Evolutionary conservation across 2,329 filamentous ascomycete species (phyloP).

Genomic region (Colletotrichum siamense): DNA sequence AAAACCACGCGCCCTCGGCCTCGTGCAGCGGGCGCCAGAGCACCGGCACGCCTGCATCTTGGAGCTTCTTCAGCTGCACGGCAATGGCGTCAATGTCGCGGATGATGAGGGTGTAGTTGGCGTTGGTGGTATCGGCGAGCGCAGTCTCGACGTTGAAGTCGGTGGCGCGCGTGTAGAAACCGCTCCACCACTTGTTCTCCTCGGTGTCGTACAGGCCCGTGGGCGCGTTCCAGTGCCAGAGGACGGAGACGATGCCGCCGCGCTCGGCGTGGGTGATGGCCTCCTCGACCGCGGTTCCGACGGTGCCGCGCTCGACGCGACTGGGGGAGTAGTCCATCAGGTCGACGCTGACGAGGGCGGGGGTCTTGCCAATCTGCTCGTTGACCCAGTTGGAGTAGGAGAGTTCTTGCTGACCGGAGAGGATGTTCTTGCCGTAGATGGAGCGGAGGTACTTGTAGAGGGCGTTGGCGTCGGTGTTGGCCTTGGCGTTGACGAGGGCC

Average conservation of each 20-base stretch:
- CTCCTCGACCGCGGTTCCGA: constrained; percentile 48
- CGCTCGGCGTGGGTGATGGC: constrained; percentile 46
- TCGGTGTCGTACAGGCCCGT: constrained; percentile 50
- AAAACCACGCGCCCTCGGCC: constrained; percentile 57
- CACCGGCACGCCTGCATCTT: constrained; percentile 48
- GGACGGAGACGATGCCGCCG: constrained; percentile 51
- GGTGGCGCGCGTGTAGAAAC: constrained; percentile 55
- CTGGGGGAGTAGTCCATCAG: constrained; percentile 55
- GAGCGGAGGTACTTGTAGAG: constrained; percentile 47
- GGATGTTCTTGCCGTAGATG: constrained; percentile 51
- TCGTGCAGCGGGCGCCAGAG: constrained; percentile 55
- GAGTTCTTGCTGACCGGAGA: constrained; percentile 54
- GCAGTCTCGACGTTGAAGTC: constrained; percentile 51
- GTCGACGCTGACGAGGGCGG: constrained; percentile 50
- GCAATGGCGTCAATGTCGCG: constrained; percentile 53
- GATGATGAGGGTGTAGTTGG: constrained; percentile 52
- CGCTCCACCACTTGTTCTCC: constrained; percentile 51
- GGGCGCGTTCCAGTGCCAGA: constrained; percentile 56
- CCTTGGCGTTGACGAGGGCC: constrained; percentile 41
- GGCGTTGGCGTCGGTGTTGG: constrained; percentile 38
- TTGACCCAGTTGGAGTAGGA: constrained; percentile 47
- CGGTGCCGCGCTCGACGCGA: constrained; percentile 45
- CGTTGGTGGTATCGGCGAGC: constrained; percentile 43
- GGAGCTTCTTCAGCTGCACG: constrained; percentile 47
- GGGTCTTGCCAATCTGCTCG: constrained; percentile 49